Evolutionary conservation across 306 rosid species (phyloP), one percentile per base, ranked within the genome.

Genomic region (Abrus precatorius): DNA sequence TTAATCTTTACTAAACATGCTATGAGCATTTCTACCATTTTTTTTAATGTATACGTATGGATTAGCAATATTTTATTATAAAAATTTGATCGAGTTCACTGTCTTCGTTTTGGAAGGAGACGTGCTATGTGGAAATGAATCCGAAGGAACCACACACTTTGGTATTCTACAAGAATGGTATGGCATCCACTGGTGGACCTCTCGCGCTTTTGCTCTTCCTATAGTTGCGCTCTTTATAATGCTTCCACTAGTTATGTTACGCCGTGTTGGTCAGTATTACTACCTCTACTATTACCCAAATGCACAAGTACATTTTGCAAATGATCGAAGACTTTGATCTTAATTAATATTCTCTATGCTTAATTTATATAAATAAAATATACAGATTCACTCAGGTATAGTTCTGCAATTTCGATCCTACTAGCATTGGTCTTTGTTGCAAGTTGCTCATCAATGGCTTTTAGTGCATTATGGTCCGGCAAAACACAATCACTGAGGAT

Each of bases 101-200:
- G 75, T 8, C 11, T 13, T 55, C 55, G 55, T 9, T 75, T 34
- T 52, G 1, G 52, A 36, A 90, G 94, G 94, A 44, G 92, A 88
- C 57, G 89, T 90, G 45, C 65, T 90, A 0, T 86, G 92, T 57
- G 94, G 94, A 44, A 90, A 76, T 52, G 84, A 80, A 44, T 79
- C 74, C 0, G 73, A 78, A 14, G 89, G 87, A 30, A 54, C 5
- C 5, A 49, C 70, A 69, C 92, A 88, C 56, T 63, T 85, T 30
- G 94, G 92, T 2, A 40, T 90, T 60, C 64, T 90, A 10, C 92
- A 90, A 80, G 82, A 90, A 79, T 88, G 92, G 92, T 82, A 87
- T 69, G 94, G 92, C 32, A 36, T 87, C 10, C 87, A 84, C 9
- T 88, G 91, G 94, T 90, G 92, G 92, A 88, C 87, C 47, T 81